Evolutionary conservation across 1,284 basidiomycete species (phyloP).

Genomic region (Meira miltonrushii): DNA sequence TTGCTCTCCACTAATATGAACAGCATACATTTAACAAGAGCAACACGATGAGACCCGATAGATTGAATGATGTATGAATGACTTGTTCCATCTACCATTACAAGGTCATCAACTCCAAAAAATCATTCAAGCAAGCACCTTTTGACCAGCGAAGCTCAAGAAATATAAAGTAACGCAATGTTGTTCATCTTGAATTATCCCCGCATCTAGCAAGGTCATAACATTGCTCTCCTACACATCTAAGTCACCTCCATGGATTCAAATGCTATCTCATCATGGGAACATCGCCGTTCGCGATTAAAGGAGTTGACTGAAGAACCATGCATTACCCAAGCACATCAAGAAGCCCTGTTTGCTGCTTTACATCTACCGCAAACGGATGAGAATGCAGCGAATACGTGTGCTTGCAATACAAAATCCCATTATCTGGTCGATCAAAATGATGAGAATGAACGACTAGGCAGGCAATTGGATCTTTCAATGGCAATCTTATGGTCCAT

Average conservation of each 20-base stretch:
- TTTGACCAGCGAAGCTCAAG: too few relatives aligned
- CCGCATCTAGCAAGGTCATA: not conserved
- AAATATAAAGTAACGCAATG: too few relatives aligned
- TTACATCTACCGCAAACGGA: not conserved
- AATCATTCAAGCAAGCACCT: too few relatives aligned
- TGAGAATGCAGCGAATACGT: conserved; percentile 2
- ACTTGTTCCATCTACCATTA: too few relatives aligned
- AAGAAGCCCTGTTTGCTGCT: not conserved
- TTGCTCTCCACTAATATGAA: too few relatives aligned
- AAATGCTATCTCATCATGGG: not conserved
- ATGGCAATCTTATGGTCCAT: conserved; percentile 6
- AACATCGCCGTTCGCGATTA: not conserved
- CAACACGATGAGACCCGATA: too few relatives aligned
- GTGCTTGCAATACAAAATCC: not conserved
- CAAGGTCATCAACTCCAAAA: too few relatives aligned
- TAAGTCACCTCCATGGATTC: not conserved
- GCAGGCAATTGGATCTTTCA: conserved; percentile 4
- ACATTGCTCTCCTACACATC: not conserved
- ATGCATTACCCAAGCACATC: not conserved
- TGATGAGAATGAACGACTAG: not conserved
- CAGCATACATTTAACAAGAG: too few relatives aligned
- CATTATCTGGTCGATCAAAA: not conserved
- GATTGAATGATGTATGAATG: too few relatives aligned
- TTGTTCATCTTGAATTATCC: too few relatives aligned
- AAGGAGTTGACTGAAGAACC: not conserved